Conservation (phyloP, 768 basidiomycete genomes). For the Kwoniella dendrophila region DNA sequence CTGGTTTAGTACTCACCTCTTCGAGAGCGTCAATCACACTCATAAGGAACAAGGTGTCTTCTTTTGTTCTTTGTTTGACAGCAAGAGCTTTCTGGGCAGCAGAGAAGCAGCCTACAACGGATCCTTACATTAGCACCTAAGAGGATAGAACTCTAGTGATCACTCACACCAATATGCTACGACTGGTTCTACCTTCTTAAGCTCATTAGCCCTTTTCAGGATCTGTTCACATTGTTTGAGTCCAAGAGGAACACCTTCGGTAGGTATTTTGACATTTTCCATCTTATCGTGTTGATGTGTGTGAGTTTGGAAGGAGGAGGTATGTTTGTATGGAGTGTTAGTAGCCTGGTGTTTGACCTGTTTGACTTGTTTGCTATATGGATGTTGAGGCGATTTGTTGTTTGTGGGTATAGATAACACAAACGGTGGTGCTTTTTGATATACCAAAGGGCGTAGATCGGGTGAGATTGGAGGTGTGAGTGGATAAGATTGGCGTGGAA, state of each 20-base stretch:
- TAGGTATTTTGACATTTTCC: conserved; percentile 47
- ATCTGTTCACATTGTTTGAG: conserved; percentile 69
- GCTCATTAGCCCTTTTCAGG: conserved; percentile 86
- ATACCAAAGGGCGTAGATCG: conserved; percentile 10
- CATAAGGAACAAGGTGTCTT: conserved; percentile 71
- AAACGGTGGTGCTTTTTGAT: not conserved
- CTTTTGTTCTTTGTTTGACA: conserved; percentile 63
- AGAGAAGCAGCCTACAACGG: conserved; percentile 74
- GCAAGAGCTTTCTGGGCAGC: conserved; percentile 85
- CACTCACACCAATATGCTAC: conserved; percentile 93
- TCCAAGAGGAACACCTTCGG: conserved; percentile 51
- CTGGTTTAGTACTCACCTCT: conserved; percentile 56
- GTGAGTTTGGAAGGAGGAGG: not conserved
- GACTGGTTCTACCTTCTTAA: conserved; percentile 76
- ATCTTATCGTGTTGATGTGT: conserved; percentile 21
- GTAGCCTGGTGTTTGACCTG: not conserved
- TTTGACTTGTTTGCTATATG: not conserved
- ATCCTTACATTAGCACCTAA: too few species aligned
- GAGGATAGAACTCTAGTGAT: conserved; percentile 4
- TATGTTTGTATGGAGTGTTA: not conserved
- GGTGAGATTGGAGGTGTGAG: conserved; percentile 28
- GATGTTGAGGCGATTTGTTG: not conserved
- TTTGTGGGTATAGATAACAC: not conserved
- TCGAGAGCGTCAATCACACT: conserved; percentile 78
- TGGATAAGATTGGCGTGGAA: conserved; percentile 2